phyloP scores from a whole-genome alignment of 2,329 filamentous ascomycete species.

The Aspergillus uvarum region DNA sequence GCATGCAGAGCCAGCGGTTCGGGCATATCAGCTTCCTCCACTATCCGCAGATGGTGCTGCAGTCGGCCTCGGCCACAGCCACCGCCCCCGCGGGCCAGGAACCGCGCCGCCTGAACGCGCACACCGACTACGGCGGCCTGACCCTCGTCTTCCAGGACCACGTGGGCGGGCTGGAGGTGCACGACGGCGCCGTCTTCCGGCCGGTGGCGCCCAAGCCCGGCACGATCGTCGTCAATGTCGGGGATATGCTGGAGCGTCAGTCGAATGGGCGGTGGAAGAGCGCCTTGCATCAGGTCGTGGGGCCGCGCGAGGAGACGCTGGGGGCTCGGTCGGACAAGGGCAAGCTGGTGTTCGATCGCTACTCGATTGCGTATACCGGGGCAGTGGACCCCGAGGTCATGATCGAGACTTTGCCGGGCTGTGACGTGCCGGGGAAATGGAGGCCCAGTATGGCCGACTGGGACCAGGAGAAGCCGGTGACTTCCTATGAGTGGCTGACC shows the following conservation, averaged over 20 bases:
- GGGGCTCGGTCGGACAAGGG: not conserved
- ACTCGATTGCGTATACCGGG: not conserved
- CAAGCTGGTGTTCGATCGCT: not conserved
- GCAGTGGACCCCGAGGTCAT: not conserved
- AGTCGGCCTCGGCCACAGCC: too few relatives aligned
- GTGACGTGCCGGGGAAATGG: not conserved
- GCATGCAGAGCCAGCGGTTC: too few relatives aligned
- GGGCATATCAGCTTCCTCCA: too few relatives aligned
- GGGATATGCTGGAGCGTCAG: constrained; percentile 1
- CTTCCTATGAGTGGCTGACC: not conserved
- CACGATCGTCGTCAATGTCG: constrained; percentile 1
- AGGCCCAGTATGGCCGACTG: not conserved
- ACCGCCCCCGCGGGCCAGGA: too few relatives aligned
- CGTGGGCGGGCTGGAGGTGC: constrained; percentile 3
- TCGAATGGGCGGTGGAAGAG: constrained; percentile 4
- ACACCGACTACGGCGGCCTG: not conserved
- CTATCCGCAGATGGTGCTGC: too few relatives aligned
- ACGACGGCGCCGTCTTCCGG: not conserved
- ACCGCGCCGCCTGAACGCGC: not conserved
- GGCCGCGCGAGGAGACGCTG: not conserved
- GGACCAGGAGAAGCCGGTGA: not conserved
- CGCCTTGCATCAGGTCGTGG: constrained; percentile 3
- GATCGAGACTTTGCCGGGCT: constrained; percentile 3
- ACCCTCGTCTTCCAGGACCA: constrained; percentile 3
- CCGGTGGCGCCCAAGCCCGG: not conserved